Percentiles rank a stretch among this genome's conserved stretches.
These are phyloP conservation scores for Aspergillus sp. DNA, from an alignment of 2,329 filamentous ascomycete genomes.

Conservation along the genomic window DNA sequence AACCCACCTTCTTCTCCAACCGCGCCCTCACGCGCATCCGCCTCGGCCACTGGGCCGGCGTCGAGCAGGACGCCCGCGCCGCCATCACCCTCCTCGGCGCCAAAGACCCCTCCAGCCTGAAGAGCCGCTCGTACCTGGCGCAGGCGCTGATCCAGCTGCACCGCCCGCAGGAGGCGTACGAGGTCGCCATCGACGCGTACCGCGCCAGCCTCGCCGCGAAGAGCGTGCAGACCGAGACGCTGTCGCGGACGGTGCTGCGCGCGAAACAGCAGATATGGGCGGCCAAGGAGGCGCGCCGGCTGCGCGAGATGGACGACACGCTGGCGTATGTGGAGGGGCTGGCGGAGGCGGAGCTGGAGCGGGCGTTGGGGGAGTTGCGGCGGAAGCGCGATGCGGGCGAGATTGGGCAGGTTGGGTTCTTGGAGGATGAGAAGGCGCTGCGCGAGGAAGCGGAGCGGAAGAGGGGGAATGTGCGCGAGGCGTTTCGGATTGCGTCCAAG, in stretches of 20 bases:
- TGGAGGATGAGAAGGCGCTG: slow-evolving; percentile 63
- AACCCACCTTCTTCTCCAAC: slow-evolving; percentile 82
- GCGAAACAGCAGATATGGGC: slow-evolving; percentile 90
- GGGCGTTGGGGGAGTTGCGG: slow-evolving; percentile 35
- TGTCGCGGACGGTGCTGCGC: slow-evolving; percentile 70
- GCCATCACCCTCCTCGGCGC: slow-evolving; percentile 64
- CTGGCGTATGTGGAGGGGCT: slow-evolving; percentile 39
- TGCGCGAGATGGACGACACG: slow-evolving; percentile 46
- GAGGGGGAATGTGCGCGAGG: slow-evolving; percentile 44
- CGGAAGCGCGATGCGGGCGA: slow-evolving; percentile 33
- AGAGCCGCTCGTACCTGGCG: slow-evolving; percentile 78
- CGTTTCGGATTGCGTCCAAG: slow-evolving; percentile 41
- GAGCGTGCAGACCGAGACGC: slow-evolving; percentile 65
- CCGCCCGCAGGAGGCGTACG: slow-evolving; percentile 69
- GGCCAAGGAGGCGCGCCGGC: slow-evolving; percentile 55
- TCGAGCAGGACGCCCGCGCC: slow-evolving; percentile 71
- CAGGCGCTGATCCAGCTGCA: slow-evolving; percentile 76
- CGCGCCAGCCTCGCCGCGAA: slow-evolving; percentile 60
- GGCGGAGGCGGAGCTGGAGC: slow-evolving; percentile 37
- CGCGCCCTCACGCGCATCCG: slow-evolving; percentile 79
- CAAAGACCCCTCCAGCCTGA: slow-evolving; percentile 61
- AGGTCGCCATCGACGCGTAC: slow-evolving; percentile 70
- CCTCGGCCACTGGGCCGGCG: slow-evolving; percentile 69
- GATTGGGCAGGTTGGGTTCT: slow-evolving; percentile 62
- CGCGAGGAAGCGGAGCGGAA: slow-evolving; percentile 49